phyloP scores from a whole-genome alignment of 192 early-diverging fungal species.

The Umbelopsis ramanniana region DNA sequence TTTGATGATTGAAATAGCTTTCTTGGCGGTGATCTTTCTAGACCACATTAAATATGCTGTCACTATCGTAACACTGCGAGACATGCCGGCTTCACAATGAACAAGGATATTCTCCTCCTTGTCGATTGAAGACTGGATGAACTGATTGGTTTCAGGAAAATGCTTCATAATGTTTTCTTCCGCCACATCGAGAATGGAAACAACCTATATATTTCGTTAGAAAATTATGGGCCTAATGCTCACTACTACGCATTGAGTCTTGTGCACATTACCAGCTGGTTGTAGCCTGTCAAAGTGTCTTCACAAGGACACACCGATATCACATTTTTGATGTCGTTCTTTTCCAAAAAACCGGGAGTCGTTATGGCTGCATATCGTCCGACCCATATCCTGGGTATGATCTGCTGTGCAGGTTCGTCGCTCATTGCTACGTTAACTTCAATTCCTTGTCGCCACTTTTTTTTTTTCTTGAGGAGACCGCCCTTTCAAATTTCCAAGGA shows the following conservation, averaged over 20 bases:
- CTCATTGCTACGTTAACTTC: background rate
- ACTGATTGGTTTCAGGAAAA: conserved; percentile 65
- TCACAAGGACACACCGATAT: conserved; percentile 35
- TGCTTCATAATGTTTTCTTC: conserved; percentile 72
- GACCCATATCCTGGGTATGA: conserved; percentile 31
- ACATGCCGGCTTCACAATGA: conserved; percentile 73
- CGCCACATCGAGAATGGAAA: conserved; percentile 52
- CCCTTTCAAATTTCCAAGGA: background rate
- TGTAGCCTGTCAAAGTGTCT: conserved; percentile 9
- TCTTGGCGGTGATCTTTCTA: conserved; percentile 42
- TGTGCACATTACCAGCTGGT: background rate
- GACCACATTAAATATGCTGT: conserved; percentile 73
- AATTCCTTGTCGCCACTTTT: background rate
- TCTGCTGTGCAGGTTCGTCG: conserved; percentile 32
- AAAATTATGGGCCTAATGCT: no score
- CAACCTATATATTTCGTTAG: conserved; percentile 24
- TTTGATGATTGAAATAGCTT: conserved; percentile 51
- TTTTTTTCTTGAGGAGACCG: conserved; percentile 4
- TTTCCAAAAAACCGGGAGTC: conserved; percentile 30
- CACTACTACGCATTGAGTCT: no score
- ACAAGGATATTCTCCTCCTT: conserved; percentile 63
- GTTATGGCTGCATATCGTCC: conserved; percentile 35
- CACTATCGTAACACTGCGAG: conserved; percentile 66
- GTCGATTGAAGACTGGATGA: conserved; percentile 55
- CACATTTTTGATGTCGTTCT: conserved; percentile 35